phyloP scores from a whole-genome alignment of 78 protist genomes.

The Dictyostelium capitatum region DNA sequence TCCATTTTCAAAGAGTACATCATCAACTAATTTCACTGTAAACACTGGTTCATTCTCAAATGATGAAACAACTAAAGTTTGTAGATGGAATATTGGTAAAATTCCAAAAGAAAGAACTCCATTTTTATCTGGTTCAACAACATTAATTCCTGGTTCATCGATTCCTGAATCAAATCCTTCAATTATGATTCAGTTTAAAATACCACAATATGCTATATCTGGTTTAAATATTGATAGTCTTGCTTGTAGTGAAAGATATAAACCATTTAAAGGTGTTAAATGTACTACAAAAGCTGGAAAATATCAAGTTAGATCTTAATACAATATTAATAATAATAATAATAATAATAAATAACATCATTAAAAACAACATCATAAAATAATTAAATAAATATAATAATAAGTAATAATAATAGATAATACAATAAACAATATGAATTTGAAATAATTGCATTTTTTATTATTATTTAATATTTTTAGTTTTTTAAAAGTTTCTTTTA shows the following conservation, averaged over 20 bases:
- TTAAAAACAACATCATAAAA: too few relatives aligned
- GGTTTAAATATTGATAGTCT: conserved; percentile 56
- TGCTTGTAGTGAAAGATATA: conserved; percentile 84
- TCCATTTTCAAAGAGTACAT: conserved; percentile 85
- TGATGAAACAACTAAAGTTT: conserved; percentile 82
- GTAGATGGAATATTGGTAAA: conserved; percentile 83
- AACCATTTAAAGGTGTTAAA: conserved; percentile 91
- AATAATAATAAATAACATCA: too few relatives aligned
- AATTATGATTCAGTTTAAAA: conserved; percentile 49
- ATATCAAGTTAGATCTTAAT: conserved; percentile 86
- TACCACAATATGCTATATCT: conserved; percentile 48
- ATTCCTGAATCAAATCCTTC: conserved; percentile 69
- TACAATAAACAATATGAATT: too few relatives aligned
- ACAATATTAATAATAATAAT: too few relatives aligned
- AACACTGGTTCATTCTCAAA: conserved; percentile 69
- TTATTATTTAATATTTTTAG: too few relatives aligned
- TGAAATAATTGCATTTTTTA: too few relatives aligned
- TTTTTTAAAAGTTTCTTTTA: too few relatives aligned
- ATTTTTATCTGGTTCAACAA: conserved; percentile 53
- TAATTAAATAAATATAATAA: too few relatives aligned
- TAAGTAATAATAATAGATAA: too few relatives aligned
- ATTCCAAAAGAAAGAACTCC: conserved; percentile 85
- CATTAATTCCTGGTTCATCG: conserved; percentile 30
- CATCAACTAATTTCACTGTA: conserved; percentile 59
- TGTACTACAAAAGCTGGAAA: conserved; percentile 86